Evolutionary conservation across 768 basidiomycete genomes (phyloP).

Genomic region (Mycena capillaripes): DNA sequence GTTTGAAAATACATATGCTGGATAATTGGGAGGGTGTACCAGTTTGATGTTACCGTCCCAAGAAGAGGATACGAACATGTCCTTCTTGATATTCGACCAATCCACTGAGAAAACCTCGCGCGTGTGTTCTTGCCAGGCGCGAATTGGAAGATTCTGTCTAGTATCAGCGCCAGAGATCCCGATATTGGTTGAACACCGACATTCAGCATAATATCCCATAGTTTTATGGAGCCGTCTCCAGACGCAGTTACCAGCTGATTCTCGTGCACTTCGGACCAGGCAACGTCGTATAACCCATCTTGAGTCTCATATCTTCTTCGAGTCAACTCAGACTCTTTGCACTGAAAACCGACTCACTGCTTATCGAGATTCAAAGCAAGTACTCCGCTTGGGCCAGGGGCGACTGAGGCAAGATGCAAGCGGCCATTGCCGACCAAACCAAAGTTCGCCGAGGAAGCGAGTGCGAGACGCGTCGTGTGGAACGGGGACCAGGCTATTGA

Average conservation of each 20-base stretch:
- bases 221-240: constrained; percentile 89
- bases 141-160: constrained; percentile 87
- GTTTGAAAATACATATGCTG: constrained; percentile 11
- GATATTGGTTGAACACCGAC: constrained; percentile 55
- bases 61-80: constrained; percentile 86
- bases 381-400: constrained; percentile 59
- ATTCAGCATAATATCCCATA: constrained; percentile 92
- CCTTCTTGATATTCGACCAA: constrained; percentile 95
- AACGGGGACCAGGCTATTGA: constrained; percentile 89
- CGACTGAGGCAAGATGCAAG: constrained; percentile 75
- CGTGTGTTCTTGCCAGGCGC: constrained; percentile 94
- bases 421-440: constrained; percentile 96
- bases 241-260: constrained; percentile 92
- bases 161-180: constrained; percentile 36
- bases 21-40: constrained; percentile 60
- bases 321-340: constrained; percentile 38
- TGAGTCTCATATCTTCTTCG: constrained; percentile 85
- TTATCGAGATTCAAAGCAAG: constrained; percentile 71
- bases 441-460: constrained; percentile 92
- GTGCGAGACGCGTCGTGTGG: constrained; percentile 77
- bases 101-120: constrained; percentile 94
- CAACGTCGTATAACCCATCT: constrained; percentile 90
- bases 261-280: constrained; percentile 96
- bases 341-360: constrained; percentile 63
- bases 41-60: constrained; percentile 95